Base-by-base conservation (phyloP, 1,139 yeast genomes). In the Geotrichum aggregatum region DNA sequence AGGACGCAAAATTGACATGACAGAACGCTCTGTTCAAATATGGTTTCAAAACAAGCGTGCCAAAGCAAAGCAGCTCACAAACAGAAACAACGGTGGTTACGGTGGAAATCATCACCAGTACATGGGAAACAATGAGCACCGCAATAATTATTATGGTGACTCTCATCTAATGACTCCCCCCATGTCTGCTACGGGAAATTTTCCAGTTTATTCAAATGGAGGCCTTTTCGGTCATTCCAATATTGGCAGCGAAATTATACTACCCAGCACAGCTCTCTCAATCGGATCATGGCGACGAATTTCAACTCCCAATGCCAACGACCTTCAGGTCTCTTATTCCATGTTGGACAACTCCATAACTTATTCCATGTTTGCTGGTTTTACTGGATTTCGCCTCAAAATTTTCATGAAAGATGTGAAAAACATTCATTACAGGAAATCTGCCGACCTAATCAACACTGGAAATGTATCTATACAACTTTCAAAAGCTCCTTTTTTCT, bases 21-120 rank as follows among this genome's bases (percentile, higher is more conserved):
- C 91, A 7, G 96, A 89, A 62, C 79, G 95, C 59, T 89, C 95
- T 4, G 96, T 89, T 1, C 77, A 96, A 54, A 89, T 89, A 46
- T 89, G 97, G 97, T 89, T 89, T 65, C 98, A 89, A 66, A 89
- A 89, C 66, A 75, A 94, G 61, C 72, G 96, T 56, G 96, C 96
- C 19, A 88, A 88, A 65, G 76, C 81, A 48, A 76, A 91, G 64
- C 82, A 79, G 62, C 52, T 50, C 33, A 16, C 36, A 2, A 34
- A 3, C 14, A 31, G 44, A 44, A 42, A 14, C 6, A 71, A 16
- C 11, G 16, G 19, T 22, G 22, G 38, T 2, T 43, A 43, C 19
- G 24, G n/a, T 21, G 24, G 19, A 14, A 42, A 8, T 6, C 40
- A 22, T 3, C 28, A 21, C 13, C 14, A 3, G 14, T 39, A 34